These are phyloP conservation scores for Eremomyces bilateralis DNA, from an alignment of 495 filamentous ascomycete species.

Conservation along the genomic window DNA sequence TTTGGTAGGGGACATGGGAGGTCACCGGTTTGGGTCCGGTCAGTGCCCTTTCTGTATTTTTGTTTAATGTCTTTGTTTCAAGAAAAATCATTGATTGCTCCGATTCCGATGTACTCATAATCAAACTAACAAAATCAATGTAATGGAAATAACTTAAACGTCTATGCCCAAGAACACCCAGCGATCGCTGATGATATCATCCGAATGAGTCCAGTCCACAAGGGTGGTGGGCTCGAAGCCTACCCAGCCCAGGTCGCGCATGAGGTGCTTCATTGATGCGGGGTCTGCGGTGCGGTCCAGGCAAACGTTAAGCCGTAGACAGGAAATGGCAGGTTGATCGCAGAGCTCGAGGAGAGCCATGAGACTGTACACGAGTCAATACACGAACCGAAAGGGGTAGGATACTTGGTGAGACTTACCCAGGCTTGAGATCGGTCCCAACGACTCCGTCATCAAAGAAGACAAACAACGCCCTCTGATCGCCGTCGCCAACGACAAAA, in stretches of 20 bases:
- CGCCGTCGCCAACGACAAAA: conserved; percentile 37
- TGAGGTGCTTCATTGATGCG: conserved; percentile 34
- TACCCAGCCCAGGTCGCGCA: conserved; percentile 75
- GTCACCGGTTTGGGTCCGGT: no score
- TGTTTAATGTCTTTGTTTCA: no score
- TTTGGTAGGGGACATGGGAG: no score
- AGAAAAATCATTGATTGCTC: no score
- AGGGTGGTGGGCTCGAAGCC: conserved; percentile 69
- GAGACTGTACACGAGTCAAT: conserved; percentile 28
- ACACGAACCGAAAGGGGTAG: conserved; percentile 3
- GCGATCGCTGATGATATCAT: conserved; percentile 37
- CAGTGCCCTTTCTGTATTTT: no score
- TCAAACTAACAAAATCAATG: no score
- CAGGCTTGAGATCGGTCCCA: conserved; percentile 61
- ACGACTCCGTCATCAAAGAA: conserved; percentile 58
- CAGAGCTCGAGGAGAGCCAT: conserved; percentile 84
- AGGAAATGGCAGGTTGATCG: conserved; percentile 40
- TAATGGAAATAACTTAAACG: conserved; percentile 35
- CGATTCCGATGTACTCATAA: no score
- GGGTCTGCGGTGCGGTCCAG: conserved; percentile 42
- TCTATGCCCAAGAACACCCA: conserved; percentile 85
- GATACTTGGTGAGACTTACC: conserved; percentile 33
- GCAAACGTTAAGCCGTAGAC: conserved; percentile 59
- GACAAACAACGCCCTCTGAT: conserved; percentile 57
- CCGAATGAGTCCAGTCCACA: conserved; percentile 38